Evolutionary conservation across 257 asterid species (phyloP).

Genomic region (Gardenia jasminoides): DNA sequence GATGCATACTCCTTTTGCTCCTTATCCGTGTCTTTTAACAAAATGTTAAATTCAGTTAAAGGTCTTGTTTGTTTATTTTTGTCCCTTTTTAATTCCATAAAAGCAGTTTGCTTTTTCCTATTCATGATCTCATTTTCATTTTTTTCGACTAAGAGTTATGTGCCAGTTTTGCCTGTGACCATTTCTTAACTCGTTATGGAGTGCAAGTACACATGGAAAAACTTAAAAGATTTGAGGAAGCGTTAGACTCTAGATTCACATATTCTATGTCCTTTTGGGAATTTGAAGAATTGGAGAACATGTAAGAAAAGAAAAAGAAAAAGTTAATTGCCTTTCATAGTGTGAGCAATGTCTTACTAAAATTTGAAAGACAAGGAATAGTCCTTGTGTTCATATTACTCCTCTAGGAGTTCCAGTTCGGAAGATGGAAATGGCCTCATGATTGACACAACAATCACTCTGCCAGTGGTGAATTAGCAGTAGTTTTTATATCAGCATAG

Average conservation of each 20-base stretch:
- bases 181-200: not conserved
- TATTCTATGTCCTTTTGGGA: not conserved
- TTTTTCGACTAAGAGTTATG: not conserved
- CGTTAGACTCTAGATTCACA: not conserved
- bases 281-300: not conserved
- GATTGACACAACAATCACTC: slow-evolving; percentile 10
- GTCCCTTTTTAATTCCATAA: not conserved
- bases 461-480: not conserved
- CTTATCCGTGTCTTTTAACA: not conserved
- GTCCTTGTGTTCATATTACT: not conserved
- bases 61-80: not conserved
- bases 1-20: not conserved
- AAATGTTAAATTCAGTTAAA: not conserved
- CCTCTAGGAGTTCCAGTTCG: not conserved
- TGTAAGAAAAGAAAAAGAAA: not conserved
- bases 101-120: not conserved
- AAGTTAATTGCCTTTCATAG: not conserved
- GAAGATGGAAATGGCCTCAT: slow-evolving; percentile 2
- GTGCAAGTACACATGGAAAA: not conserved
- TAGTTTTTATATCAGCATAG: not conserved
- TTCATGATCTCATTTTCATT: not conserved
- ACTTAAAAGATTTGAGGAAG: not conserved
- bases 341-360: not conserved
- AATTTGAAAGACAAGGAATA: not conserved
- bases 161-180: not conserved